Percentiles rank a stretch among this genome's conserved stretches.
Conservation (phyloP, 371 early-diverging fungal genomes). For the Rhizopus delemar region DNA sequence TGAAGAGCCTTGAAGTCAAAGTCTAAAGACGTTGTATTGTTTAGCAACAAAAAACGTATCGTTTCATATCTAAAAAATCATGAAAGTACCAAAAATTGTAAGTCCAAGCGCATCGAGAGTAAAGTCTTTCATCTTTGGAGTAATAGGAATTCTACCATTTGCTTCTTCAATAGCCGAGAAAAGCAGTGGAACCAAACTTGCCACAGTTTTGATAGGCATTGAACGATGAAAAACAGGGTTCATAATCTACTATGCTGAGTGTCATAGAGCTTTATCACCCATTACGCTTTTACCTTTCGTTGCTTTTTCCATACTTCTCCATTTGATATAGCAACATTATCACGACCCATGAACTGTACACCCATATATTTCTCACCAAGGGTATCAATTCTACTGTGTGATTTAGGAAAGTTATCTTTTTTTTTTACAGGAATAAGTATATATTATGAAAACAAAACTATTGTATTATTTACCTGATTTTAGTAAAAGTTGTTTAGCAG, state of each 20-base stretch:
- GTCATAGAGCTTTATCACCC: not conserved
- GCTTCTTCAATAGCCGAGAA: conserved; percentile 23
- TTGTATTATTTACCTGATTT: conserved; percentile 6
- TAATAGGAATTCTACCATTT: conserved; percentile 3
- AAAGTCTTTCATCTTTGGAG: conserved; percentile 16
- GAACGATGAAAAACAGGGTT: conserved; percentile 50
- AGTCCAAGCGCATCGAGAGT: conserved; percentile 35
- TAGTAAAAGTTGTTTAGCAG: conserved; percentile 12
- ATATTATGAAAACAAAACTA: not conserved
- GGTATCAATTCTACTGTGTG: not conserved
- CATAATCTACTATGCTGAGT: conserved; percentile 7
- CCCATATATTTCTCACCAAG: not conserved
- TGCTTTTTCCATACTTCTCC: conserved; percentile 23
- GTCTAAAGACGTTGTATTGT: conserved; percentile 4
- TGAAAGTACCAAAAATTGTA: conserved; percentile 25
- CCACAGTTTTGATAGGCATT: conserved; percentile 26
- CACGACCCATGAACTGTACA: conserved; percentile 7
- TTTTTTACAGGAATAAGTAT: not conserved
- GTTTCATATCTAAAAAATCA: not conserved
- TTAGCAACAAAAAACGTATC: not conserved
- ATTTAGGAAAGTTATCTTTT: conserved; percentile 3
- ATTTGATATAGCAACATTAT: conserved; percentile 10
- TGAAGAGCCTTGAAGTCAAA: conserved; percentile 33
- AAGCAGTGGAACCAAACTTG: conserved; percentile 13
- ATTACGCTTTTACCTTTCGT: conserved; percentile 8